A percentile compares a stretch with the other conserved stretches of the same genome.
These are phyloP conservation scores for Dalbergia cochinchinensis DNA, from an alignment of 306 rosid species.

Conservation along the genomic window DNA sequence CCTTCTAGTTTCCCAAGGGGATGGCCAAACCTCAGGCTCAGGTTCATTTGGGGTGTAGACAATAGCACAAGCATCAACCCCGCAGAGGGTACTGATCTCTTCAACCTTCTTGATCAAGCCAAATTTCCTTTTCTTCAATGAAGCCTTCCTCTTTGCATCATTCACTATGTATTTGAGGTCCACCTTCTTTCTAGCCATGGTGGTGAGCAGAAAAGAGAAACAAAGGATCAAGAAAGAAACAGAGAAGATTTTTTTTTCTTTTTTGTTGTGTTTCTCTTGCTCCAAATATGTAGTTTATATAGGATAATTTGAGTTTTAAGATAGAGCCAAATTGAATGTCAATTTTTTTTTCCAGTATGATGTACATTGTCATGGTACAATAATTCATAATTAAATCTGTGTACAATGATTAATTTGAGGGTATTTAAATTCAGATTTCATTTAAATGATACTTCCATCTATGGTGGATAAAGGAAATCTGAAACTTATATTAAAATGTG, in stretches of 20 bases:
- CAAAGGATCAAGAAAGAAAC: neutral
- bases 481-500: neutral
- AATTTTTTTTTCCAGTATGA: neutral
- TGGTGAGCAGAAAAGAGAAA: neutral
- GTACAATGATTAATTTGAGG: neutral
- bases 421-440: neutral
- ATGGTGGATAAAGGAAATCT: neutral
- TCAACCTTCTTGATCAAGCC: constrained; percentile 19
- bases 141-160: constrained; percentile 40
- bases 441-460: neutral
- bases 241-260: neutral
- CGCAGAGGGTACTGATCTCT: constrained; percentile 39
- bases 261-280: neutral
- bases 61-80: constrained; percentile 48
- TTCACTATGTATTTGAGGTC: constrained; percentile 33
- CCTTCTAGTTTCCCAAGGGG: neutral
- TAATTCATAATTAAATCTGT: neutral
- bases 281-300: neutral
- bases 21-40: constrained; percentile 56
- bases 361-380: neutral
- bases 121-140: constrained; percentile 40
- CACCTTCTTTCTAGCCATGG: constrained; percentile 50
- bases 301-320: neutral
- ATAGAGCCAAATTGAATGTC: neutral
- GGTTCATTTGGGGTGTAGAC: constrained; percentile 31